Base-by-base conservation (phyloP, 805 yeast species). In the Wickerhamomyces pijperi region DNA sequence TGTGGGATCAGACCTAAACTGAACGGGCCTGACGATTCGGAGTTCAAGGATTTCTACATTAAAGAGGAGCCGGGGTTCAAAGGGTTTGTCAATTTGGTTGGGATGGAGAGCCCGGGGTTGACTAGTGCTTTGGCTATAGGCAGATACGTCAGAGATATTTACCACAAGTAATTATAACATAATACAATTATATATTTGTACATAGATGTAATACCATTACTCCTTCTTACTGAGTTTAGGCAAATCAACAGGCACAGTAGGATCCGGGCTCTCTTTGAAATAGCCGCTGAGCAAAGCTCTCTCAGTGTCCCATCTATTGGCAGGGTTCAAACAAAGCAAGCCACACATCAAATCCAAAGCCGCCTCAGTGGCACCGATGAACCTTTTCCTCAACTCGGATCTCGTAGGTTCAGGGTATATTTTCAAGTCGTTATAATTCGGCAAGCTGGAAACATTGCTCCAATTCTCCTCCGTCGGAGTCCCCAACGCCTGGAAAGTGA, bases 401-500 rank as follows among this genome's bases (percentile, higher is more conserved):
- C 84, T 65, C 0, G 87, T 71, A 0, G 97, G 97, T 14, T 78
- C 78, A 3, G 97, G 95, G 54, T 83, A 88, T 20, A 78, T 72
- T 34, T 75, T 74, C 45, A 83, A 62, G 29, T 84, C 75, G 50
- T 81, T 76, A 55, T 84, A 92, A 20, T 75, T 67, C 0, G 95
- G 92, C 37, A 92, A 68, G 42, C 73, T 67, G 1, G 88, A 73
- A 2, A 90, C 94, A 36, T 86, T 83, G 0, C 95, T 94, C 98
- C 98, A 92, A 2, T 67, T 76, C 25, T 71, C 76, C 47, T 88
- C 96, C 0, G 94, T 83, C 4, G 99, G 98, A 0, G 98, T 88
- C 0, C 99, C 99, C 42, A 90, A 62, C 0, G 97, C 98, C 53
- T 84, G 76, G 57, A 92, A 90, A 0, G 97, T 92, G n/a, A 87